Conservation (phyloP, 1,139 yeast species). For the Debaryomycetaceae sp. region DNA sequence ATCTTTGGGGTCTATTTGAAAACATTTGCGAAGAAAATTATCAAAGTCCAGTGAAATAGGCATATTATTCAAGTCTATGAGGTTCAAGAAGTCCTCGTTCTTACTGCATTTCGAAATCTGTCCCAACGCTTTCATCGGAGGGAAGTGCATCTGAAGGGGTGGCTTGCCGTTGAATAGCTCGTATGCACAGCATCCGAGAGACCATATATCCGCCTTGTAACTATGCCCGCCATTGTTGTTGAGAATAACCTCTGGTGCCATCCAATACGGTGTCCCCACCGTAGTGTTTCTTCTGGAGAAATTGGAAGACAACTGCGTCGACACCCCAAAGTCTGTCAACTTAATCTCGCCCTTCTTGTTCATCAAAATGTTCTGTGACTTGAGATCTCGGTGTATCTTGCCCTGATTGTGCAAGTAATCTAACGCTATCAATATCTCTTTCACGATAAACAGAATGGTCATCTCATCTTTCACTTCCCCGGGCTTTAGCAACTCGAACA, state of each 20-base stretch:
- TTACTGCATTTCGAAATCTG: conserved; percentile 40
- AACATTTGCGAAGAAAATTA: conserved; percentile 64
- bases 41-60: conserved; percentile 28
- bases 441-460: conserved; percentile 54
- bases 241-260: conserved; percentile 95
- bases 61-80: conserved; percentile 27
- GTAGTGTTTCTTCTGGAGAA: conserved; percentile 80
- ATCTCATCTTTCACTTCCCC: conserved; percentile 50
- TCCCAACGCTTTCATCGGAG: conserved; percentile 75
- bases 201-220: conserved; percentile 92
- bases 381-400: conserved; percentile 82
- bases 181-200: conserved; percentile 85
- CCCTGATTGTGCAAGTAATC: conserved; percentile 72
- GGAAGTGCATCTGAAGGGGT: conserved; percentile 64
- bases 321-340: conserved; percentile 95
- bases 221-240: conserved; percentile 78
- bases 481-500: conserved; percentile 61
- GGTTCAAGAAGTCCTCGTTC: conserved; percentile 30
- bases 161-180: conserved; percentile 84
- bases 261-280: conserved; percentile 98
- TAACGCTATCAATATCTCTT: conserved; percentile 65
- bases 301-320: conserved; percentile 79
- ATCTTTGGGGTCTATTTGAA: conserved; percentile 56
- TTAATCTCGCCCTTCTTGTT: conserved; percentile 74
- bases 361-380: conserved; percentile 79